Evolutionary conservation across 108 stramenopile genomes (phyloP), one percentile per base, ranked within the genome.

Genomic region (Cyclotella cryptica): DNA sequence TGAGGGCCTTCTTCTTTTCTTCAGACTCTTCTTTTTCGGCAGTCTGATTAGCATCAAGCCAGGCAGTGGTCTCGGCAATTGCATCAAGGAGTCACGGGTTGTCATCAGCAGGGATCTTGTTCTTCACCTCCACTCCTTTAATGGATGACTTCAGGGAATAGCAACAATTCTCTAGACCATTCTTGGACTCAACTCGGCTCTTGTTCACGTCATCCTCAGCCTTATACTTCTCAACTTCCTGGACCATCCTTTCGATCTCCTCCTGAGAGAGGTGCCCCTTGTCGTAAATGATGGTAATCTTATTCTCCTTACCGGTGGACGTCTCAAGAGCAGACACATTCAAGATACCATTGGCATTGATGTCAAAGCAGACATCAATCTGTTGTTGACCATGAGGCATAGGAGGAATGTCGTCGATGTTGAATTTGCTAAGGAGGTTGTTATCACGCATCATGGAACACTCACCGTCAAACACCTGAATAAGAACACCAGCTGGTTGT

Each of bases 281-380:
- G 85, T 99, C 98, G 90, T 99, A 98, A 83, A 96, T 99, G 88
- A 99, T 99, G 86, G 98, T 99, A 83, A 99, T 99, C 93, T 99
- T 98, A 83, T 99, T 87, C 82, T 98, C 98, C 94, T 99, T 99
- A 66, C 98, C 98, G 43, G 98, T 99, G 41, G 96, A 96, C 92
- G 98, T 99, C 86, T 99, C 98, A 42, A 98, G 83, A 42, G 98
- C 98, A 47, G 90, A 92, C 14, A 99, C 98, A 86, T 95, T 93
- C 62, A 96, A 55, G 70, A 79, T 79, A 39, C 78, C 78, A 44
- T 79, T 94, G 80, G 97, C 99, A 85, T 98, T 98, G 72, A 99
- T 96, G 80, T 98, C 99, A 81, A 98, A 99, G 86, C 95, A 96
- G 28, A 99, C 98, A 73, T 96, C 99, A 76, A 99, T 98, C 85